These are phyloP conservation scores for Sporothrix dimorphospora DNA, from an alignment of 2,329 filamentous ascomycete species.

Conservation along the genomic window DNA sequence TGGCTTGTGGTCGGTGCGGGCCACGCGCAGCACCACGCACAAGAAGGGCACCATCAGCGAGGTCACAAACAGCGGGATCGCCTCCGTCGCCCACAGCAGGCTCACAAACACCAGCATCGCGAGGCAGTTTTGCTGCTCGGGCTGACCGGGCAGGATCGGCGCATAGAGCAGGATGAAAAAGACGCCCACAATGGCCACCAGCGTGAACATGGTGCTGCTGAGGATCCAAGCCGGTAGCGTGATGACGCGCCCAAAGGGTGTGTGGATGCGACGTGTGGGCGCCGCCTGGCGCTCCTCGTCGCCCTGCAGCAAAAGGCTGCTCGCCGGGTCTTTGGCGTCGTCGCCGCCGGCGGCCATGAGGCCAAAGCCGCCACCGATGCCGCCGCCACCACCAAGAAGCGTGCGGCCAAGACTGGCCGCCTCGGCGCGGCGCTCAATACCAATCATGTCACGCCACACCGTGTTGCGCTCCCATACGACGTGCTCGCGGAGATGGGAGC, in stretches of 20 bases:
- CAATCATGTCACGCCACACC: constrained; percentile 98
- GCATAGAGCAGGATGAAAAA: constrained; percentile 75
- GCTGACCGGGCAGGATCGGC: constrained; percentile 75
- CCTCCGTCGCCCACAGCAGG: constrained; percentile 95
- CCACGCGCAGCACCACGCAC: constrained; percentile 82
- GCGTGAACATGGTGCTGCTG: constrained; percentile 76
- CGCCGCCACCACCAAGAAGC: constrained; percentile 64
- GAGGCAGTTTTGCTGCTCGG: constrained; percentile 94
- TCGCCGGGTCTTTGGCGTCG: constrained; percentile 56
- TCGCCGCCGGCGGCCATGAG: constrained; percentile 30
- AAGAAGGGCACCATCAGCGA: constrained; percentile 92
- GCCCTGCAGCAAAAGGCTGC: constrained; percentile 75
- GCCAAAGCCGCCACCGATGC: constrained; percentile 27
- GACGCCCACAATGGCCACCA: constrained; percentile 69
- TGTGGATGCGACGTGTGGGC: constrained; percentile 53
- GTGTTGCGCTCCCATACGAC: constrained; percentile 99
- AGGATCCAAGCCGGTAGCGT: constrained; percentile 80
- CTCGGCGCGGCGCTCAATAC: constrained; percentile 92
- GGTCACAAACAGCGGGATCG: constrained; percentile 95
- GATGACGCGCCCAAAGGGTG: constrained; percentile 65
- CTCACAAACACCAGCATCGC: constrained; percentile 93
- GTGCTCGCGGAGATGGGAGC: constrained; percentile 90
- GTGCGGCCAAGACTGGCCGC: constrained; percentile 89
- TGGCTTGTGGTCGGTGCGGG: constrained; percentile 71
- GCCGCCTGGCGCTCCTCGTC: constrained; percentile 65